Evolutionary conservation across 139 green algal genomes (phyloP).

Genomic region (Tetraselmis chui): DNA sequence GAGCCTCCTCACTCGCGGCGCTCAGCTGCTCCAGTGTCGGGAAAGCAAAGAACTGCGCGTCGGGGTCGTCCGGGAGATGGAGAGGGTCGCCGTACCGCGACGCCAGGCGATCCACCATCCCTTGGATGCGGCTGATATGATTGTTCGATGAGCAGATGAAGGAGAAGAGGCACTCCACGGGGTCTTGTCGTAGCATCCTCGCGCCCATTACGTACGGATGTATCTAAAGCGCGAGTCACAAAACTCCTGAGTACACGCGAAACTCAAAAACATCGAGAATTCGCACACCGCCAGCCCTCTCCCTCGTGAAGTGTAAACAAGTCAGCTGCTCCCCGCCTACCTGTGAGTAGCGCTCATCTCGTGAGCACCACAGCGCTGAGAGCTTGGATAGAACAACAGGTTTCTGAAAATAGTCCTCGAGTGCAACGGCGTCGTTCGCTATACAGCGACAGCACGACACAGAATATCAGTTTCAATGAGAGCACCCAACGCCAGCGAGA

Average conservation of each 20-base stretch:
- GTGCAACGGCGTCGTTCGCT: too few relatives aligned
- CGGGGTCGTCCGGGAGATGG: background rate
- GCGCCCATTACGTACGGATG: constrained; percentile 29
- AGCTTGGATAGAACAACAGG: background rate
- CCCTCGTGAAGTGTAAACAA: too few relatives aligned
- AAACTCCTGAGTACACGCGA: background rate
- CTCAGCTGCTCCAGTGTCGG: constrained; percentile 78
- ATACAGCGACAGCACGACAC: background rate
- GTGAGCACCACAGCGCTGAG: background rate
- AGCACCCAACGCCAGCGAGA: background rate
- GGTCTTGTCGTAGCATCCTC: constrained; percentile 84
- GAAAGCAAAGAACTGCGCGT: constrained; percentile 55
- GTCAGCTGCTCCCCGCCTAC: too few relatives aligned
- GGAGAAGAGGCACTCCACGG: constrained; percentile 86
- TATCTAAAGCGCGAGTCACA: background rate
- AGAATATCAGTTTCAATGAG: background rate
- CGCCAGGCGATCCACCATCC: constrained; percentile 87
- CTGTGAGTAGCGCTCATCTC: background rate
- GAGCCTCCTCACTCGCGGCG: constrained; percentile 63
- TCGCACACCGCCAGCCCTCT: too few relatives aligned
- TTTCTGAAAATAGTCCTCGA: background rate
- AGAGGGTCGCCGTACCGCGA: constrained; percentile 62
- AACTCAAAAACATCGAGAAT: background rate
- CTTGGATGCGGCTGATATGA: constrained; percentile 86
- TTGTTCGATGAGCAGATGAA: constrained; percentile 97